These are phyloP conservation scores for Mucor velutinosus DNA, from an alignment of 371 early-diverging fungal species.

Conservation along the genomic window DNA sequence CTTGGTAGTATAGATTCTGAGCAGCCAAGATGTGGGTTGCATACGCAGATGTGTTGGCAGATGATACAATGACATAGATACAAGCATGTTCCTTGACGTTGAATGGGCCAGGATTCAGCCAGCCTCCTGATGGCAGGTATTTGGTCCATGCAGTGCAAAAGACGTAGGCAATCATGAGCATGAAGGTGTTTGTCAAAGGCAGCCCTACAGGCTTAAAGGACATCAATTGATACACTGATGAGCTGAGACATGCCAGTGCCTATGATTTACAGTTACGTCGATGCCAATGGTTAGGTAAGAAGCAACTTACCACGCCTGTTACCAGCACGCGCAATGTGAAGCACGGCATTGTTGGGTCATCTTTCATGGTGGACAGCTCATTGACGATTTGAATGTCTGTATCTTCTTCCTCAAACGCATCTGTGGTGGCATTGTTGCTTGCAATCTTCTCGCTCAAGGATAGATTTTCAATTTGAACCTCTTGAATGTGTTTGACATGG, in stretches of 20 bases:
- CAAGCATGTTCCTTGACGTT: conserved; percentile 48
- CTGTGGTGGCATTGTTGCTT: background rate
- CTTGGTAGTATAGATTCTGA: conserved; percentile 53
- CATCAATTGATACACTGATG: conserved; percentile 47
- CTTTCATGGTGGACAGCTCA: conserved; percentile 37
- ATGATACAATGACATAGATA: conserved; percentile 41
- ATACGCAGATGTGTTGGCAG: conserved; percentile 45
- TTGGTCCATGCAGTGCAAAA: conserved; percentile 37
- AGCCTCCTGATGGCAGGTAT: conserved; percentile 30
- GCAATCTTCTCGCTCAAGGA: background rate
- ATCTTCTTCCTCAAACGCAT: conserved; percentile 18
- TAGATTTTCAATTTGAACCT: background rate
- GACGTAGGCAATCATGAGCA: conserved; percentile 47
- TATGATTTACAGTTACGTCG: background rate
- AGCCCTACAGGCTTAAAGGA: conserved; percentile 45
- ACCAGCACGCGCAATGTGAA: conserved; percentile 37
- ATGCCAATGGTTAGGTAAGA: background rate
- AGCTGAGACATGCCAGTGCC: conserved; percentile 39
- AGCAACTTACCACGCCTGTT: conserved; percentile 32
- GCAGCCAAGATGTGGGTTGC: conserved; percentile 59
- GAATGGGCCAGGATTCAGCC: conserved; percentile 51
- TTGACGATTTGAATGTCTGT: conserved; percentile 39
- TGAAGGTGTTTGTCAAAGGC: conserved; percentile 42
- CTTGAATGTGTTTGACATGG: background rate
- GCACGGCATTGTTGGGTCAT: conserved; percentile 31